Evolutionary conservation across 345 rosid species (phyloP).

Genomic region (Dimocarpus longan): DNA sequence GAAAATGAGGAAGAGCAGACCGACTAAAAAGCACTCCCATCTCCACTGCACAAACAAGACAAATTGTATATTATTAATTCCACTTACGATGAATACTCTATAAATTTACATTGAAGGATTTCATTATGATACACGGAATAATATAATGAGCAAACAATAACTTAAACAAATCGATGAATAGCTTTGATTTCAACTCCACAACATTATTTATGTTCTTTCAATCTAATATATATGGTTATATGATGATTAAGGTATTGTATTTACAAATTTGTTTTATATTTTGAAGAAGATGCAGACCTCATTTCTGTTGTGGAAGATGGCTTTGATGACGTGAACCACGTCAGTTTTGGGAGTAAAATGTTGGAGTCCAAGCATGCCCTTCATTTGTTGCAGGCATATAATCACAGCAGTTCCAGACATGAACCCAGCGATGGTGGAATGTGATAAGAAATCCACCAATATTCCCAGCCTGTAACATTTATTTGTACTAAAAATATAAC

Average conservation of each 20-base stretch:
- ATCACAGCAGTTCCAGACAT: slow-evolving; percentile 86
- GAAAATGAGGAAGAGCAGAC: slow-evolving; percentile 60
- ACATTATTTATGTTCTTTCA: no score
- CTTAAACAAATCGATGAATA: no score
- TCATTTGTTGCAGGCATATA: slow-evolving; percentile 77
- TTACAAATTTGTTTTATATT: no score
- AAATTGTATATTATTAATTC: no score
- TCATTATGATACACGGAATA: no score
- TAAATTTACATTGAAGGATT: no score
- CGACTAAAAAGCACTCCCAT: slow-evolving; percentile 75
- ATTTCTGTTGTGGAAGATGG: slow-evolving; percentile 44
- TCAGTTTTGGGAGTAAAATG: slow-evolving; percentile 81
- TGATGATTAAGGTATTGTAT: no score
- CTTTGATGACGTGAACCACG: slow-evolving; percentile 59
- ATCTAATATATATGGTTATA: no score
- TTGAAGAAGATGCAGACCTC: slow-evolving; percentile 48
- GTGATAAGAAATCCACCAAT: slow-evolving; percentile 86
- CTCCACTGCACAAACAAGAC: slow-evolving; percentile 54
- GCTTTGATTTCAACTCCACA: no score
- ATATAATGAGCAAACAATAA: no score
- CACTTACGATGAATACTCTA: no score
- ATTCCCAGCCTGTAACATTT: slow-evolving; percentile 60
- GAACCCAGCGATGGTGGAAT: slow-evolving; percentile 91
- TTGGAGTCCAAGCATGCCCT: slow-evolving; percentile 70
- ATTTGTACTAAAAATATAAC: background rate